Base-by-base conservation (phyloP, 805 yeast genomes). In the Hanseniaspora osmophila region DNA sequence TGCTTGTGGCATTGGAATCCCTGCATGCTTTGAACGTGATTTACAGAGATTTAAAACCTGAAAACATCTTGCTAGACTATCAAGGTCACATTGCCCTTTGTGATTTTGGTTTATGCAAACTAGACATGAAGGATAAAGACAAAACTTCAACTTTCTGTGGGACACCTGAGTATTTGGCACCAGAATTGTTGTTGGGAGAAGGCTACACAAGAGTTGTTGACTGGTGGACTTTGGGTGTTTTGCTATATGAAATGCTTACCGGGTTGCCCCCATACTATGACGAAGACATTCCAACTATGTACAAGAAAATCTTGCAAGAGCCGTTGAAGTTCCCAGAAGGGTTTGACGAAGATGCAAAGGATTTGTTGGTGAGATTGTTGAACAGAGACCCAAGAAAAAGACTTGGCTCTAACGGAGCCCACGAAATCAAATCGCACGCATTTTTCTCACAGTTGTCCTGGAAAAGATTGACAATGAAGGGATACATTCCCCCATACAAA, bases 61-160 rank as follows among this genome's bases (percentile, higher is more conserved):
- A 92, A 57, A 92, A 92, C 62, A 92, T 92, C 51, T 65, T 92
- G 55, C 66, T 92, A 35, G 98, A 92, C 62, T 87, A 90, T 65
- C 94, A 92, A 56, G 98, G 98, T 2, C 98, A 92, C 63, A 92
- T 92, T 60, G 96, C 97, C 1, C 68, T 92, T 46, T 92, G 98
- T 68, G 98, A 92, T 66, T 92, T 92, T 61, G 98, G 98, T 6
- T 71, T 92, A 40, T 92, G 97, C 68, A 92, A 92, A 65, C 75
- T 92, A 55, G 86, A 92, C 67, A 92, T 92, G 98, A 77, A 79
- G 52, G 77, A 80, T 54, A 81, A 84, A 49, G 95, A 87, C 55
- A 84, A 84, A 63, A 80, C 86, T 1, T 82, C 81, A 55, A 92
- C 98, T 0, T 92, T 92, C 61, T 92, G 98, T 65, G 98, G 98